These are phyloP conservation scores for Marsdenia floribunda DNA, from an alignment of 257 asterid species.

Conservation along the genomic window DNA sequence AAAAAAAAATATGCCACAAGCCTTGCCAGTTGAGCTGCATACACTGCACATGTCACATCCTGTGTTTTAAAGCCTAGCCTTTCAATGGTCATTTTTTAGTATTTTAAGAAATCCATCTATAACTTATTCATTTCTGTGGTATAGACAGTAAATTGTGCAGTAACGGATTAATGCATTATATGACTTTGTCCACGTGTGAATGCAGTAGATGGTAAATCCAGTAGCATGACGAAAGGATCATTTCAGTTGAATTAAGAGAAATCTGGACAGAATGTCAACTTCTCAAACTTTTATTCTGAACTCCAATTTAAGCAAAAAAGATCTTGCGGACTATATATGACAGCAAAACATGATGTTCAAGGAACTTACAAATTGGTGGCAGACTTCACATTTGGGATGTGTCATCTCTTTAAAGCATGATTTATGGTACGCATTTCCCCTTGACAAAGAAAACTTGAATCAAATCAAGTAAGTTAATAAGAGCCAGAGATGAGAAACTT, in stretches of 20 bases:
- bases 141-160: neutral
- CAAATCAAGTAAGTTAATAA: constrained; percentile 46
- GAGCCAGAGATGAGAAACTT: constrained; percentile 22
- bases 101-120: neutral
- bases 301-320: neutral
- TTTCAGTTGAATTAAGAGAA: neutral
- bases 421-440: constrained; percentile 71
- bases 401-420: constrained; percentile 93
- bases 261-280: neutral
- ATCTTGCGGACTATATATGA: neutral
- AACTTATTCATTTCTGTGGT: no score
- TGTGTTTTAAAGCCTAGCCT: neutral
- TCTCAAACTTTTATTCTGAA: neutral
- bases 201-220: neutral
- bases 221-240: neutral
- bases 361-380: constrained; percentile 73
- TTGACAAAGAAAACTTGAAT: constrained; percentile 90
- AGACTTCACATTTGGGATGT: constrained; percentile 95
- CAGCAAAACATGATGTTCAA: neutral
- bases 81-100: neutral
- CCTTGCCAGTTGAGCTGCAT: neutral
- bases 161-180: neutral
- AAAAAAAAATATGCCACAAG: no score
- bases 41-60: neutral
- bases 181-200: neutral